Evolutionary conservation across 768 basidiomycete genomes (phyloP).

Genomic region (Naganishia vaughanmartiniae): DNA sequence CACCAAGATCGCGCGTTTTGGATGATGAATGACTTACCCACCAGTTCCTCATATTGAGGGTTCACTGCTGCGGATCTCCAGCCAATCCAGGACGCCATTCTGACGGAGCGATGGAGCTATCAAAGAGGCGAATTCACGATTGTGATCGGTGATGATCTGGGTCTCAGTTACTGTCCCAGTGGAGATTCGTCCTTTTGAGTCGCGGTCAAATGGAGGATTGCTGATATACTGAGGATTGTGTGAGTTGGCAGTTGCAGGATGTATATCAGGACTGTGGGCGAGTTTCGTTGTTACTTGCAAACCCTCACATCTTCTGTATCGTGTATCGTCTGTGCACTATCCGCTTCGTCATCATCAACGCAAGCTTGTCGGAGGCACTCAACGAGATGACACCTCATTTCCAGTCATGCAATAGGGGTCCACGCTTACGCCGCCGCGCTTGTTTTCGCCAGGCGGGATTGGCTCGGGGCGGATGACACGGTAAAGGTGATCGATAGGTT

Average conservation of each 20-base stretch:
- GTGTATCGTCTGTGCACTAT: too few species aligned
- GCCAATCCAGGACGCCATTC: constrained; percentile 31
- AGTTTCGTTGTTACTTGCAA: not conserved
- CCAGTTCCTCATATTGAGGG: constrained; percentile 50
- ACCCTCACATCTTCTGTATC: not conserved
- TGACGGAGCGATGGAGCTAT: not conserved
- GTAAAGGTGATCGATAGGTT: constrained; percentile 2
- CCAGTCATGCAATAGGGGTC: not conserved
- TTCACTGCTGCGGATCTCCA: constrained; percentile 41
- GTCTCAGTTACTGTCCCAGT: too few species aligned
- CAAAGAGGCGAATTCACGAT: too few species aligned
- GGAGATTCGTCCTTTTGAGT: too few species aligned
- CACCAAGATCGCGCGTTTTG: not conserved
- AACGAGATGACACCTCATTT: not conserved
- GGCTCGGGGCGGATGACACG: constrained; percentile 3
- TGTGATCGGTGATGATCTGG: too few species aligned
- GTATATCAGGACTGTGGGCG: not conserved
- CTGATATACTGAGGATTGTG: too few species aligned
- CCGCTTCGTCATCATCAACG: not conserved
- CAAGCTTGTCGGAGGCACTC: not conserved
- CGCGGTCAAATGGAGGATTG: too few species aligned
- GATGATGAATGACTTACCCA: constrained; percentile 24
- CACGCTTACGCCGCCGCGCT: constrained; percentile 2
- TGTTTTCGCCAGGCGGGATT: constrained; percentile 9
- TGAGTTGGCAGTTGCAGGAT: not conserved